phyloP scores from a whole-genome alignment of 805 yeast species.

The Ogataea nakhonphanomensis region DNA sequence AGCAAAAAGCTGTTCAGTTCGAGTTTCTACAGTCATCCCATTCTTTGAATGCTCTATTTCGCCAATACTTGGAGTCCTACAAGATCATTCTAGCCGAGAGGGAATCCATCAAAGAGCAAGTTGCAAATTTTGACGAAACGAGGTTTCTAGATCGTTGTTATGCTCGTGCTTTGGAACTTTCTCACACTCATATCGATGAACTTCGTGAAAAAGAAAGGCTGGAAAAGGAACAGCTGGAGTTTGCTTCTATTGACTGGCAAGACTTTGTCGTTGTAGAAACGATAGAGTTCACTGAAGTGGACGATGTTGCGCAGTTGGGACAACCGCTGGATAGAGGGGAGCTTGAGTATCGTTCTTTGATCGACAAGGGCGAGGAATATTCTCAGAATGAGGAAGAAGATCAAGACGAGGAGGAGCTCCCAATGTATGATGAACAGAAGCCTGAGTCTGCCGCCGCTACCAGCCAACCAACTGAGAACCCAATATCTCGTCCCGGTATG shows the following conservation, averaged over 20 bases:
- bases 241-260: constrained; percentile 84
- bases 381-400: constrained; percentile 32
- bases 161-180: constrained; percentile 53
- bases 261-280: constrained; percentile 72
- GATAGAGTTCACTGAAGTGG: constrained; percentile 60
- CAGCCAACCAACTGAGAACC: neutral
- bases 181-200: constrained; percentile 34
- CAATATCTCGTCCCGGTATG: constrained; percentile 38
- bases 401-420: constrained; percentile 12
- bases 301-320: constrained; percentile 52
- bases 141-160: constrained; percentile 45
- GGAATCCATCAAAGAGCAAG: constrained; percentile 14
- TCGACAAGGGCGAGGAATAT: constrained; percentile 41
- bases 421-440: constrained; percentile 9
- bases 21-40: constrained; percentile 62
- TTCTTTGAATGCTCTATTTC: constrained; percentile 53
- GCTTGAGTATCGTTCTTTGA: constrained; percentile 58
- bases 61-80: constrained; percentile 55
- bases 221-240: constrained; percentile 45
- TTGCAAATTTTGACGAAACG: constrained; percentile 27
- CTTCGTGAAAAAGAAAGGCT: constrained; percentile 30
- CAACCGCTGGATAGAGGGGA: constrained; percentile 56
- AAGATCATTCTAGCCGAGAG: constrained; percentile 32
- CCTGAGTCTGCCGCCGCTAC: constrained; percentile 6
- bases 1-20: constrained; percentile 50